phyloP scores from a whole-genome alignment of 768 basidiomycete species.

The Candolleomyces aberdarensis region DNA sequence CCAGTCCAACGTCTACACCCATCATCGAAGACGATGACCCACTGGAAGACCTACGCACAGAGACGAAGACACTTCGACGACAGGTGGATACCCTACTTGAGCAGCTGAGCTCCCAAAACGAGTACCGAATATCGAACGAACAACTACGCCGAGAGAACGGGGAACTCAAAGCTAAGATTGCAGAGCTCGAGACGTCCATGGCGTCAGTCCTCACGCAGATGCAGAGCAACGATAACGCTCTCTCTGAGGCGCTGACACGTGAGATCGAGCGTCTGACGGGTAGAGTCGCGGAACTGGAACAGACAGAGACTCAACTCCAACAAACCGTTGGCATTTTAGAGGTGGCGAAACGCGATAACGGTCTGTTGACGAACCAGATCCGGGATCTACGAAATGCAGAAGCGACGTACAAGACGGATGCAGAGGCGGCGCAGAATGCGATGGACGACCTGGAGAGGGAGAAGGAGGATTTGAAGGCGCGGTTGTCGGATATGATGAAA shows the following conservation, averaged over 20 bases:
- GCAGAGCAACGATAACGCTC: constrained; percentile 17
- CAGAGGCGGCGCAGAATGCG: constrained; percentile 19
- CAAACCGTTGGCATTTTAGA: constrained; percentile 24
- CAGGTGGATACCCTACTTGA: constrained; percentile 25
- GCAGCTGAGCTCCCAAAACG: constrained; percentile 25
- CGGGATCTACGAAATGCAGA: constrained; percentile 19
- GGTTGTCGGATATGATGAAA: constrained; percentile 28
- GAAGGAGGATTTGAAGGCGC: constrained; percentile 24
- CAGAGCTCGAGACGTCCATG: constrained; percentile 29
- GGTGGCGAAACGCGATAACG: constrained; percentile 23
- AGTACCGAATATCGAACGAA: constrained; percentile 21
- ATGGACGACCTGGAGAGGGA: constrained; percentile 24
- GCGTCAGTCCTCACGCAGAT: constrained; percentile 22
- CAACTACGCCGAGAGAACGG: constrained; percentile 23
- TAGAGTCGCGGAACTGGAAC: constrained; percentile 25
- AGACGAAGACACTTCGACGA: constrained; percentile 23
- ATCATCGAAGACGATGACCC: constrained; percentile 14
- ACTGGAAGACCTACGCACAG: constrained; percentile 23
- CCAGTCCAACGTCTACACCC: background rate
- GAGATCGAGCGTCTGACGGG: constrained; percentile 26
- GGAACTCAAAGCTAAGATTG: constrained; percentile 20
- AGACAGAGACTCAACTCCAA: constrained; percentile 26
- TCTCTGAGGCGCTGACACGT: constrained; percentile 22
- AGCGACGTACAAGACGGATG: constrained; percentile 18
- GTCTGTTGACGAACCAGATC: constrained; percentile 18